Conservation (phyloP, 2,329 filamentous ascomycete species). For the Nemania abortiva region DNA sequence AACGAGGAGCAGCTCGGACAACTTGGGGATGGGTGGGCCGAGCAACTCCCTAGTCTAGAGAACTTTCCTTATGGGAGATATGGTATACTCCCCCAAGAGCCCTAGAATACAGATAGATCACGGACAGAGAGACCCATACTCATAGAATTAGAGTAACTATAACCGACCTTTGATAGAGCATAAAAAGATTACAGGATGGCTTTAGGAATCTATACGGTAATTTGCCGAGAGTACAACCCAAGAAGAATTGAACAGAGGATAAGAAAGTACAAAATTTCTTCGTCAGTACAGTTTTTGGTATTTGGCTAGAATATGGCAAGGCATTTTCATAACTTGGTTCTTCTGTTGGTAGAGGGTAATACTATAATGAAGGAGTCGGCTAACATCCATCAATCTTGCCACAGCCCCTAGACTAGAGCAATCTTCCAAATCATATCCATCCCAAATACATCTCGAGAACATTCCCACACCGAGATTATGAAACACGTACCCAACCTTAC, state of each 20-base stretch:
- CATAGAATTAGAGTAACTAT: conserved; percentile 6
- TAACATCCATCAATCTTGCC: neutral
- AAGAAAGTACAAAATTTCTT: neutral
- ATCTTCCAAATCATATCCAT: neutral
- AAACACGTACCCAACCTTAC: neutral
- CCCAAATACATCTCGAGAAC: neutral
- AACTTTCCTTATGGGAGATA: conserved; percentile 55
- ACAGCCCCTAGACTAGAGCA: neutral
- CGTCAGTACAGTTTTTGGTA: neutral
- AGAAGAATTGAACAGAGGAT: neutral
- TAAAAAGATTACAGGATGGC: too few species aligned
- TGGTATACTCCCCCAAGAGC: conserved; percentile 44
- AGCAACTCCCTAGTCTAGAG: conserved; percentile 53
- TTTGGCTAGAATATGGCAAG: neutral
- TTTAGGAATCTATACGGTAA: too few species aligned
- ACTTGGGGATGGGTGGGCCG: conserved; percentile 55
- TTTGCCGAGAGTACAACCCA: too few species aligned
- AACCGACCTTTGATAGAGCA: neutral
- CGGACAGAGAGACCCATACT: neutral
- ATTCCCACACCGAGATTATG: too few species aligned
- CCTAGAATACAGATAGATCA: neutral
- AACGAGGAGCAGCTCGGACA: conserved; percentile 52
- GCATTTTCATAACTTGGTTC: neutral
- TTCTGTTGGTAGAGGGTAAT: neutral
- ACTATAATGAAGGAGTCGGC: neutral